These are phyloP conservation scores for Boletus tomentosulus DNA, from an alignment of 768 basidiomycete genomes.

Conservation along the genomic window DNA sequence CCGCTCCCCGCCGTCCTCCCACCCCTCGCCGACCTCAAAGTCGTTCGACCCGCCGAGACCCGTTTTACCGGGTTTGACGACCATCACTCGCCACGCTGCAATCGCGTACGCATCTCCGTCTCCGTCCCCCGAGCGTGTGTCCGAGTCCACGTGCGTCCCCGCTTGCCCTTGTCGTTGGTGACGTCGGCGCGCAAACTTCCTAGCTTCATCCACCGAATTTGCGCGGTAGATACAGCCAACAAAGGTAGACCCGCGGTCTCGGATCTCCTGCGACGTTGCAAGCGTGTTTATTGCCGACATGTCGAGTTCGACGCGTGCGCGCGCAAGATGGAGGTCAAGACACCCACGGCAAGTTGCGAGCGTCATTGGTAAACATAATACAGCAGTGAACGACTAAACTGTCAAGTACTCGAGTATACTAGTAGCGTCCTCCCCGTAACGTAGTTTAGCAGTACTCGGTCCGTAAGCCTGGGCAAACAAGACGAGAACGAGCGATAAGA, in stretches of 20 bases:
- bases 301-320: background rate
- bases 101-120: slow-evolving; percentile 61
- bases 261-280: slow-evolving; percentile 66
- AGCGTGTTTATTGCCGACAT: slow-evolving; percentile 25
- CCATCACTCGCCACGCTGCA: slow-evolving; percentile 77
- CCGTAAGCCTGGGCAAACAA: background rate
- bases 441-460: background rate
- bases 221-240: slow-evolving; percentile 59
- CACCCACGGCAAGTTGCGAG: background rate
- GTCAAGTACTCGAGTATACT: background rate
- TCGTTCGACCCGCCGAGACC: slow-evolving; percentile 73
- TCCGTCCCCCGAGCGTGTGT: background rate
- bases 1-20: slow-evolving; percentile 75
- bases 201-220: slow-evolving; percentile 49
- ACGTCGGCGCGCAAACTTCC: slow-evolving; percentile 31
- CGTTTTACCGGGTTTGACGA: slow-evolving; percentile 55
- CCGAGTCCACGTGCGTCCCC: no score
- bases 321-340: background rate
- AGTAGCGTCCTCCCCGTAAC: background rate
- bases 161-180: background rate
- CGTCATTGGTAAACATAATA: background rate
- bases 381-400: background rate
- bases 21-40: slow-evolving; percentile 60
- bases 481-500: background rate
- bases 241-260: slow-evolving; percentile 72